Percentiles rank a stretch among this genome's conserved stretches.
Conservation (phyloP, 805 yeast genomes). For the Naumovozyma castellii region DNA sequence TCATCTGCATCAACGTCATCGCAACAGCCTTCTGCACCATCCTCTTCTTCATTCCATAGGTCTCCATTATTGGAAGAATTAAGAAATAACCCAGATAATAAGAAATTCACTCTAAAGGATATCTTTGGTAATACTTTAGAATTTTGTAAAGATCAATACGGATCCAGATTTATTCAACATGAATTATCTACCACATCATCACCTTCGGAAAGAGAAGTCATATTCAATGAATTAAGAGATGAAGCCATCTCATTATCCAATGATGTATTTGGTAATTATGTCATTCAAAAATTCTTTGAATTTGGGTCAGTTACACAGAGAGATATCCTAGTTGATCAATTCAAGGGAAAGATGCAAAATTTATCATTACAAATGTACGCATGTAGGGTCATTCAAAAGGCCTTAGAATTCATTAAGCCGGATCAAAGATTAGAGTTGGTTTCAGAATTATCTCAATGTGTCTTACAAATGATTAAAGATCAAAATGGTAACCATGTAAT, state of each 20-base stretch:
- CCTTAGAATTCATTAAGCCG: constrained; percentile 60
- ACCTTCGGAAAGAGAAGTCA: constrained; percentile 63
- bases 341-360: constrained; percentile 56
- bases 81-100: constrained; percentile 42
- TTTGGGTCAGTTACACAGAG: constrained; percentile 64
- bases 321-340: constrained; percentile 47
- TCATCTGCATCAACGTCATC: constrained; percentile 7
- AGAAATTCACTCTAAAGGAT: constrained; percentile 56
- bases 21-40: constrained; percentile 9
- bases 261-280: constrained; percentile 97
- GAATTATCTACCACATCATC: constrained; percentile 51
- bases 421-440: constrained; percentile 61
- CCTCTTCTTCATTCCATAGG: constrained; percentile 34
- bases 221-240: constrained; percentile 75
- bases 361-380: constrained; percentile 94
- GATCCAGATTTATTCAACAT: constrained; percentile 93
- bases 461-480: constrained; percentile 71
- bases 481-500: constrained; percentile 98
- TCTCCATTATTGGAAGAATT: constrained; percentile 81
- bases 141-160: constrained; percentile 92
- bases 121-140: constrained; percentile 82
- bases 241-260: constrained; percentile 74
- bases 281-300: constrained; percentile 89
- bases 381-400: constrained; percentile 92
- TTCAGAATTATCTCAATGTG: constrained; percentile 55